Conservation (phyloP, 441 rosid genomes). For the Jatropha podagrica region DNA sequence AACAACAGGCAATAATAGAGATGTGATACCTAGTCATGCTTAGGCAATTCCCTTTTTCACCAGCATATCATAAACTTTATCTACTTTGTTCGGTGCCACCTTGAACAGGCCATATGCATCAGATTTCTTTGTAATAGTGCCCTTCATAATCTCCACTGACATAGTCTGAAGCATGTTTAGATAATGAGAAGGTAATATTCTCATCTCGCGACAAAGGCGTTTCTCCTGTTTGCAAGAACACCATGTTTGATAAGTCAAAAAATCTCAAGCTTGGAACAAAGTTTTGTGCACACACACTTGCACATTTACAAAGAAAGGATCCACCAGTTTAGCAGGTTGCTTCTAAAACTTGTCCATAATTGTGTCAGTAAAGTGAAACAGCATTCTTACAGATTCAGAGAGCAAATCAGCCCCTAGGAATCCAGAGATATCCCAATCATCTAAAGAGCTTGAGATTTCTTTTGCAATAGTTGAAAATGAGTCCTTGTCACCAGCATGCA, state of each 20-base stretch:
- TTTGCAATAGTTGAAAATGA: conserved; percentile 36
- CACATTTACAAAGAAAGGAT: not conserved
- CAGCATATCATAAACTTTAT: conserved; percentile 76
- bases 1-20: not conserved
- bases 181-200: conserved; percentile 76
- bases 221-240: conserved; percentile 55
- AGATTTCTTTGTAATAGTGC: conserved; percentile 60
- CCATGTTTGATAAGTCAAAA: conserved; percentile 2
- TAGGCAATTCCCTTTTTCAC: conserved; percentile 62
- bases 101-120: conserved; percentile 79
- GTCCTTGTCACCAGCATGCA: conserved; percentile 45
- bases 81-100: conserved; percentile 80
- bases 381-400: conserved; percentile 66
- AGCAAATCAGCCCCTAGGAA: conserved; percentile 74
- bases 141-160: conserved; percentile 60
- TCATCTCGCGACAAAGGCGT: conserved; percentile 61
- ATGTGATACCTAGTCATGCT: conserved; percentile 28
- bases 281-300: not conserved
- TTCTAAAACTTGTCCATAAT: conserved; percentile 8
- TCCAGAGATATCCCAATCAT: conserved; percentile 77
- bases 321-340: not conserved
- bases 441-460: conserved; percentile 40
- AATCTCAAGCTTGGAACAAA: not conserved
- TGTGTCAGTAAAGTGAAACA: not conserved
- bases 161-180: conserved; percentile 71